Conservation (phyloP, 2,329 filamentous ascomycete genomes). For the Botrytis squamosa region DNA sequence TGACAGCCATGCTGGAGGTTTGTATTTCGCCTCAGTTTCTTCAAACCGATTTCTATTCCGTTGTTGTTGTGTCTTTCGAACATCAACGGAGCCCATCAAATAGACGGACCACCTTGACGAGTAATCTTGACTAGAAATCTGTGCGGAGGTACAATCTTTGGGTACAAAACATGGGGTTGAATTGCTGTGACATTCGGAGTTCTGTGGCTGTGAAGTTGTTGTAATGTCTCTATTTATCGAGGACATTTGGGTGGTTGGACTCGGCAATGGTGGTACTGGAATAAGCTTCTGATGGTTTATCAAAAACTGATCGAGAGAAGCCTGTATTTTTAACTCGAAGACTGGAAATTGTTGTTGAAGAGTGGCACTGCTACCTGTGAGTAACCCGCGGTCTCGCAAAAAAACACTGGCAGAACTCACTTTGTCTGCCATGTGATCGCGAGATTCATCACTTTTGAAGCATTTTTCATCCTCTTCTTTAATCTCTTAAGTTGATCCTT, state of each 20-base stretch:
- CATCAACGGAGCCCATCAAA: neutral
- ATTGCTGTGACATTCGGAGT: neutral
- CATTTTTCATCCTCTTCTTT: conserved; percentile 23
- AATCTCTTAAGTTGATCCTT: conserved; percentile 23
- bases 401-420: neutral
- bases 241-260: neutral
- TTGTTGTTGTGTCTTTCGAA: neutral
- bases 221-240: too few relatives aligned
- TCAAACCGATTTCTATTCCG: neutral
- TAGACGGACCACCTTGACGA: neutral
- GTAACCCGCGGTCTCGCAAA: neutral
- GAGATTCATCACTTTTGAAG: conserved; percentile 13
- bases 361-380: neutral
- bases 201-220: neutral
- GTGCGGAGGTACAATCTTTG: neutral
- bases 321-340: neutral
- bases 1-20: conserved; percentile 19
- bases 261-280: neutral
- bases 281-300: neutral
- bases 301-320: neutral
- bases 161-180: neutral
- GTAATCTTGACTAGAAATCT: neutral
- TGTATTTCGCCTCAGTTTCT: conserved; percentile 14
- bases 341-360: neutral
- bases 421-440: conserved; percentile 24